Conservation (phyloP, 2,329 filamentous ascomycete genomes). For the Plenodomus lindquistii region DNA sequence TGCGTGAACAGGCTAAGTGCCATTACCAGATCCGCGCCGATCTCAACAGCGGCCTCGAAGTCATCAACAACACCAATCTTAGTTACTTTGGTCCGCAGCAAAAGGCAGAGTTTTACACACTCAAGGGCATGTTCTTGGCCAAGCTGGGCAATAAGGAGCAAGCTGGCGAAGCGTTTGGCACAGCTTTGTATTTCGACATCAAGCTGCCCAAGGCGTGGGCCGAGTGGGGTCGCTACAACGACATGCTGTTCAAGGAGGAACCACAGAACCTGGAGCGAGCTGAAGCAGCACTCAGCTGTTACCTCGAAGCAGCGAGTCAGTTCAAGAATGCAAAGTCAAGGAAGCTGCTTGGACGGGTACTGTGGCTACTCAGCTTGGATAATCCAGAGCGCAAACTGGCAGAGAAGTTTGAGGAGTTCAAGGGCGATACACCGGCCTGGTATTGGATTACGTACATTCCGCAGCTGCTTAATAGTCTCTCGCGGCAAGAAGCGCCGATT, state of each 20-base stretch:
- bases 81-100: conserved; percentile 97
- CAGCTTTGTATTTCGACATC: conserved; percentile 93
- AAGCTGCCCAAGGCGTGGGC: conserved; percentile 97
- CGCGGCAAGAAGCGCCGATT: conserved; percentile 86
- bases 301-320: conserved; percentile 90
- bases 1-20: conserved; percentile 98
- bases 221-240: conserved; percentile 98
- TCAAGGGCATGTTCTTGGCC: conserved; percentile 99
- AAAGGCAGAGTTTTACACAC: conserved; percentile 98
- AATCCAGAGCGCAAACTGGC: conserved; percentile 83
- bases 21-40: conserved; percentile 96
- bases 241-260: conserved; percentile 92
- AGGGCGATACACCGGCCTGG: conserved; percentile 96
- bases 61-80: conserved; percentile 99
- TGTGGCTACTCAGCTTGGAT: conserved; percentile 95
- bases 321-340: conserved; percentile 97
- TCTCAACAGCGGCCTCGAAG: conserved; percentile 88
- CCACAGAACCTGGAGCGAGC: conserved; percentile 80
- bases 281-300: conserved; percentile 91
- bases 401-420: conserved; percentile 90
- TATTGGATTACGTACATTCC: conserved; percentile 99
- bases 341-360: conserved; percentile 87
- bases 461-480: conserved; percentile 87
- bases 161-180: conserved; percentile 91
- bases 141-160: conserved; percentile 90